These are phyloP conservation scores for Sporothrix mexicana DNA, from an alignment of 2,329 filamentous ascomycete genomes.

Conservation along the genomic window DNA sequence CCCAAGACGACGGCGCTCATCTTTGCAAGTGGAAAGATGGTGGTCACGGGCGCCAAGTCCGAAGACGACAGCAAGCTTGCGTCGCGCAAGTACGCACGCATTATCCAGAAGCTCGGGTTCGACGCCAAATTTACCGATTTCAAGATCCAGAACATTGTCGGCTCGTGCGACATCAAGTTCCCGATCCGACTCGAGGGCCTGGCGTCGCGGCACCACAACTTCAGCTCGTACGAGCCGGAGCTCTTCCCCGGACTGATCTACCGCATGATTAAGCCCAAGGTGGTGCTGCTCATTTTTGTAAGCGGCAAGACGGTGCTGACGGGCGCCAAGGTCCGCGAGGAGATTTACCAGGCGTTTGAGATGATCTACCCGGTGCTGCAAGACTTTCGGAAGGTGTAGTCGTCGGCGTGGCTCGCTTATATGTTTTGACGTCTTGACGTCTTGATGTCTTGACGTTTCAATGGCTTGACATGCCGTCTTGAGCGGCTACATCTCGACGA, in stretches of 20 bases:
- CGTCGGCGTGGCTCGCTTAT: background rate
- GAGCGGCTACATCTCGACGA: no score
- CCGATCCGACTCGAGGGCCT: constrained; percentile 95
- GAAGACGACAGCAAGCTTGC: constrained; percentile 98
- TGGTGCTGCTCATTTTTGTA: constrained; percentile 96
- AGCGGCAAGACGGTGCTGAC: constrained; percentile 98
- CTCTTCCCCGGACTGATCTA: constrained; percentile 99
- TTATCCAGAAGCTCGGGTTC: constrained; percentile 99
- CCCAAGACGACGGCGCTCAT: constrained; percentile 98
- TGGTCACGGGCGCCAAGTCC: constrained; percentile 96
- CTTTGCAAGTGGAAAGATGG: constrained; percentile 99
- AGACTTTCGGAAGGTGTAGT: constrained; percentile 66
- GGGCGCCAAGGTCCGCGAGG: constrained; percentile 95
- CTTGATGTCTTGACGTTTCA: background rate
- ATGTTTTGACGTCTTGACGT: background rate
- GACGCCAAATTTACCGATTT: constrained; percentile 99
- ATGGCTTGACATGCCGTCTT: no score
- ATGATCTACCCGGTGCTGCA: constrained; percentile 96
- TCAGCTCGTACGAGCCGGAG: constrained; percentile 98
- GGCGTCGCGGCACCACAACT: constrained; percentile 97
- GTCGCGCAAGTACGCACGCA: constrained; percentile 95
- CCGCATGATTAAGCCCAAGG: constrained; percentile 99
- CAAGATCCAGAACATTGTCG: constrained; percentile 99
- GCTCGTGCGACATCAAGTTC: constrained; percentile 99
- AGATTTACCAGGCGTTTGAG: constrained; percentile 96